These are phyloP conservation scores for Lycium ferocissimum DNA, from an alignment of 257 asterid species.

Conservation along the genomic window DNA sequence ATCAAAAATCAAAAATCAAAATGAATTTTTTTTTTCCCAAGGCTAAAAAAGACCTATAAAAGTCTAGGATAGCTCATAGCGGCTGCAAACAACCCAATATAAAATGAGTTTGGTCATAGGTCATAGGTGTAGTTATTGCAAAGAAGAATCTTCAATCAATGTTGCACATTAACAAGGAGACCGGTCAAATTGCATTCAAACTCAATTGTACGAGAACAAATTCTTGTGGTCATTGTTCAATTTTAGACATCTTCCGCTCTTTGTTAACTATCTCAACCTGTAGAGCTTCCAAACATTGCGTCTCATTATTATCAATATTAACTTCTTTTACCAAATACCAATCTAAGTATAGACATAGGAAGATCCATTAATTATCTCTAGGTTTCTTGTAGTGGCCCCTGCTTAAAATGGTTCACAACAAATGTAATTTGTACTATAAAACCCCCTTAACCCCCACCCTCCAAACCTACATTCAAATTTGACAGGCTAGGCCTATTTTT, in stretches of 20 bases:
- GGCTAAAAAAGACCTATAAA: not conserved
- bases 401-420: conserved; percentile 2
- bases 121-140: not conserved
- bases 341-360: conserved; percentile 7
- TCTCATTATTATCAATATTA: conserved; percentile 2
- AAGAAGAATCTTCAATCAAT: not conserved
- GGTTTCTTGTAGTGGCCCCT: conserved; percentile 23
- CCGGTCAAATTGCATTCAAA: not conserved
- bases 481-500: conserved; percentile 8
- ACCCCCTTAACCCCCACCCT: not conserved
- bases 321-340: not conserved
- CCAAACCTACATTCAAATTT: conserved; percentile 5
- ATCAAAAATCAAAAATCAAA: not conserved
- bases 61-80: not conserved
- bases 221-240: no score
- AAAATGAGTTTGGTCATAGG: not conserved
- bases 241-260: not conserved
- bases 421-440: not conserved
- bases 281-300: conserved; percentile 13
- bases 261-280: not conserved
- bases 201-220: not conserved
- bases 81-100: not conserved
- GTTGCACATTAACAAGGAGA: not conserved
- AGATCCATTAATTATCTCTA: conserved; percentile 10
- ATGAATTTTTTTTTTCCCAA: not conserved